Evolutionary conservation across 805 yeast species (phyloP).

Genomic region (Torulaspora gathmanii): DNA sequence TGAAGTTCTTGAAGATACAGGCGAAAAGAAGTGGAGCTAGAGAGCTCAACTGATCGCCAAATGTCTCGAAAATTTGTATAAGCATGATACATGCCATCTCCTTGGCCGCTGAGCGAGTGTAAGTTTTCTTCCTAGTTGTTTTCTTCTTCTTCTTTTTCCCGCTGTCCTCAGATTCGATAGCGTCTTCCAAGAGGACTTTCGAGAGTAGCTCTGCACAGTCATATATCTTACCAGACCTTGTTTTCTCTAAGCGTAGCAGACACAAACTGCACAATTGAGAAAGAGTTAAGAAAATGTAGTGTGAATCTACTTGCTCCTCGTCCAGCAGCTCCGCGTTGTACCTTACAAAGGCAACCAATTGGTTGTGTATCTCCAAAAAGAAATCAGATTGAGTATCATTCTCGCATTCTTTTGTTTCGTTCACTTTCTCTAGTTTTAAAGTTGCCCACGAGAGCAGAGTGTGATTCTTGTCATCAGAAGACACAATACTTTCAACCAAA

Average conservation of each 20-base stretch:
- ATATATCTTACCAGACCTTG: constrained; percentile 24
- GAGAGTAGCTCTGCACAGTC: constrained; percentile 29
- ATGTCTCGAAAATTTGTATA: constrained; percentile 32
- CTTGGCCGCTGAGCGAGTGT: constrained; percentile 27
- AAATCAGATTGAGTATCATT: constrained; percentile 3
- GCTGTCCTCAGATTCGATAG: constrained; percentile 5
- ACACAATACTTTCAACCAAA: constrained; percentile 5
- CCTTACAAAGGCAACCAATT: constrained; percentile 15
- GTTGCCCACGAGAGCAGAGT: constrained; percentile 26
- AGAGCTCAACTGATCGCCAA: constrained; percentile 35
- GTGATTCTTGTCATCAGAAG: constrained; percentile 19
- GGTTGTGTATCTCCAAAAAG: constrained; percentile 6
- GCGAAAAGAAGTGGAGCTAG: constrained; percentile 34
- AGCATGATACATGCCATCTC: constrained; percentile 31
- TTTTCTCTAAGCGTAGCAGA: constrained; percentile 13
- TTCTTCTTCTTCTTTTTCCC: constrained; percentile 21
- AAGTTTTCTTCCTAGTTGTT: constrained; percentile 21
- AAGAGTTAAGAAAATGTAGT: constrained; percentile 18
- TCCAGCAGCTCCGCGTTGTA: constrained; percentile 14
- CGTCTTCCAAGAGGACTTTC: constrained; percentile 30
- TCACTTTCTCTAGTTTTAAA: constrained; percentile 13
- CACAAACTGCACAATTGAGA: constrained; percentile 23
- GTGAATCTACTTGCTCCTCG: constrained; percentile 19
- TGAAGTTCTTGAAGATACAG: constrained; percentile 33
- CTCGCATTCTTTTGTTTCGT: constrained; percentile 2